Evolutionary conservation across 768 basidiomycete genomes (phyloP).

Genomic region (Russula abietina): DNA sequence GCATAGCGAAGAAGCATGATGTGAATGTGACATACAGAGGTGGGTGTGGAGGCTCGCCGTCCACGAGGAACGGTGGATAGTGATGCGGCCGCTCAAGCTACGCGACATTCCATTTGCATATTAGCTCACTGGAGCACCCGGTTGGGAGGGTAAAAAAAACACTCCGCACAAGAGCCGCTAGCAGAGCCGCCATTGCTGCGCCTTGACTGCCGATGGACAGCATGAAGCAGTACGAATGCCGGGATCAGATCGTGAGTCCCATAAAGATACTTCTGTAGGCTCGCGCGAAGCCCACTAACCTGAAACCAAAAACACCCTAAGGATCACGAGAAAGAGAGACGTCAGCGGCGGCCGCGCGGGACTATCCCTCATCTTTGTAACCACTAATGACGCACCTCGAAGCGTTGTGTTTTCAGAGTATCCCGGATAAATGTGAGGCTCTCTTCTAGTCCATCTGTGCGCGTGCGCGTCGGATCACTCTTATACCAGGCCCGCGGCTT

Average conservation of each 20-base stretch:
- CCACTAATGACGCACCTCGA: constrained; percentile 48
- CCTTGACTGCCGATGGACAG: constrained; percentile 51
- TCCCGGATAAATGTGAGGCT: constrained; percentile 51
- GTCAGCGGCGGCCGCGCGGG: constrained; percentile 9
- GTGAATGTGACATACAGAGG: constrained; percentile 48
- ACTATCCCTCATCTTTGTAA: background rate
- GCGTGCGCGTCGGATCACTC: constrained; percentile 45
- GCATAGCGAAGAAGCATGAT: constrained; percentile 7
- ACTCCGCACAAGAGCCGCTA: constrained; percentile 58
- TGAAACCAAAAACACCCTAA: constrained; percentile 78
- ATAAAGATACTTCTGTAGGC: background rate
- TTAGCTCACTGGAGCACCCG: background rate
- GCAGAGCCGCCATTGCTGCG: constrained; percentile 64
- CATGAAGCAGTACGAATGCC: background rate
- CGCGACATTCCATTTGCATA: constrained; percentile 4
- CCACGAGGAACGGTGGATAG: constrained; percentile 54
- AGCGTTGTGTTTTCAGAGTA: constrained; percentile 50
- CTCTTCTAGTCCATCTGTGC: constrained; percentile 51
- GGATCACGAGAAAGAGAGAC: constrained; percentile 7
- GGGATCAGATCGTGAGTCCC: constrained; percentile 13
- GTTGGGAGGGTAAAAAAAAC: background rate
- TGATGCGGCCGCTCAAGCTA: constrained; percentile 50
- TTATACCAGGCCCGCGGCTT: constrained; percentile 72
- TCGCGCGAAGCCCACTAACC: constrained; percentile 36
- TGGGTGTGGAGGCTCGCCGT: constrained; percentile 65